Evolutionary conservation across 345 rosid genomes (phyloP), one percentile per base, ranked within the genome.

Genomic region (Eucalyptus leucophloia): DNA sequence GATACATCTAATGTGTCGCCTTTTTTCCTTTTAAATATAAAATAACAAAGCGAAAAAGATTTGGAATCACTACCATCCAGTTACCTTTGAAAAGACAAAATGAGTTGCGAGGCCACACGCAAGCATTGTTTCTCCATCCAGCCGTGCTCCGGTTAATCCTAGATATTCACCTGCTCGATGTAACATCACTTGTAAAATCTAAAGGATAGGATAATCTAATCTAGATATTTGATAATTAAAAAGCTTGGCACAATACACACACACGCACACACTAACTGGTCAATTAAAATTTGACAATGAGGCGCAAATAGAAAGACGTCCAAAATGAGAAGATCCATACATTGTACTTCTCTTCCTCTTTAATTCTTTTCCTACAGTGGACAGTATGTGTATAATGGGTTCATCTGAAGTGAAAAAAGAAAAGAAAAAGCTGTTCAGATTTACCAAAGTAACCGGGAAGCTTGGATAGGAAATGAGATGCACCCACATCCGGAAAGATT

Each of bases 81-180:
- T 32, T 91, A 89, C 92, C 88, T 89, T 87, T 15, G 93, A 87
- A 21, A 21, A 54, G 40, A 91, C 89, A 67, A 92, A 92, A 91
- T 92, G 92, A 72, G 91, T 89, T n/a, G 92, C 91, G 18, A 90
- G 89, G 65, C 92, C 92, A 50, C 92, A 89, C 10, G 87, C 86
- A 87, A 92, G 67, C 92, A 92, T 91, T 42, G 90, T 91, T 42
- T 37, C 86, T 50, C 92, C 93, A 34, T 88, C 49, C 44, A 90
- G 17, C 54, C 89, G 60, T 21, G 91, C 88, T 86, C 93, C 93
- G 7, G 93, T 87, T 28, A 92, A 89, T 37, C 93, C 92, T 32
- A 91, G 67, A 47, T 89, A 86, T 86, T 89, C 86, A 26, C 90
- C 87, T 89, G 62, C 56, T 51, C 2, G 32, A 9, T 37, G 83